phyloP scores from a whole-genome alignment of 305 asterid genomes.

The Petunia hybrid region DNA sequence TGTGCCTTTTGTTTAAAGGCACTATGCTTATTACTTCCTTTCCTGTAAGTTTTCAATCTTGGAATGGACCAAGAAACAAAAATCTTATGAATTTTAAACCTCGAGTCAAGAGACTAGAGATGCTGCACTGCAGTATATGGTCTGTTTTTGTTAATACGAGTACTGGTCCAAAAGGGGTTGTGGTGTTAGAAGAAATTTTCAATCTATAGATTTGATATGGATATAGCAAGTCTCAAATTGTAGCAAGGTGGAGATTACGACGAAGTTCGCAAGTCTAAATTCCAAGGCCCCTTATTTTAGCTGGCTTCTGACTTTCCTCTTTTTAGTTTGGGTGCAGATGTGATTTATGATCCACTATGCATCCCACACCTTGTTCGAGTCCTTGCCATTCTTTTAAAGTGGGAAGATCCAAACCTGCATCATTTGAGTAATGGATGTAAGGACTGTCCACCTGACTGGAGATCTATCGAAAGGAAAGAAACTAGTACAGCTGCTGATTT shows the following conservation, averaged over 20 bases:
- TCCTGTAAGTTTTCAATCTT: slow-evolving; percentile 5
- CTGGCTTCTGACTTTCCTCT: slow-evolving; percentile 13
- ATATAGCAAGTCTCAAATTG: neutral
- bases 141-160: neutral
- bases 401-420: slow-evolving; percentile 20
- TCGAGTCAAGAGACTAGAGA: neutral
- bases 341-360: slow-evolving; percentile 78
- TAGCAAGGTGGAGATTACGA: slow-evolving; percentile 2
- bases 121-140: neutral
- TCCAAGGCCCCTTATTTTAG: neutral
- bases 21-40: slow-evolving; percentile 3
- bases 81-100: neutral
- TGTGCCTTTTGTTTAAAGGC: neutral
- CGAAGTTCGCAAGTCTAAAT: neutral
- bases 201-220: neutral
- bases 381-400: slow-evolving; percentile 60
- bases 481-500: neutral
- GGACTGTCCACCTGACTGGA: slow-evolving; percentile 2
- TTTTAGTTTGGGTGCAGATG: slow-evolving; percentile 89
- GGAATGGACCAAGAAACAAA: neutral
- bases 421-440: neutral
- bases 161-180: neutral
- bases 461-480: slow-evolving; percentile 19
- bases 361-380: slow-evolving; percentile 85
- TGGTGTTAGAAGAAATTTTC: neutral